These are phyloP conservation scores for Pseudocohnilembus persalinus DNA, from an alignment of 169 alveolate genomes.

Conservation along the genomic window DNA sequence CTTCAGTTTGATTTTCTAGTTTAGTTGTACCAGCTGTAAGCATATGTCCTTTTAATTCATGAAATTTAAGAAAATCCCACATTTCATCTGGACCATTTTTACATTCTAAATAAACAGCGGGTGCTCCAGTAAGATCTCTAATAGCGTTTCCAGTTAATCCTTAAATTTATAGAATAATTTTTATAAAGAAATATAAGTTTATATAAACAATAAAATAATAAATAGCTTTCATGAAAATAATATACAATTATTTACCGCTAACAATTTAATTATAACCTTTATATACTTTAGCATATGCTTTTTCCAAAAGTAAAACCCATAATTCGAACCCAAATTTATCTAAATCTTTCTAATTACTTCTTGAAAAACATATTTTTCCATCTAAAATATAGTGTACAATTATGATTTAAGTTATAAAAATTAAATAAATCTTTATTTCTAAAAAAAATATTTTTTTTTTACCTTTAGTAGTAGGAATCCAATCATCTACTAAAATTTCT, in stretches of 20 bases:
- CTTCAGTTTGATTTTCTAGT: neutral
- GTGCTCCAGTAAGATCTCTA: neutral
- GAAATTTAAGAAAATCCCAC: neutral
- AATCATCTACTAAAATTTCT: neutral
- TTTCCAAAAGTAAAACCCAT: constrained; percentile 81
- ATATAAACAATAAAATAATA: too few relatives aligned
- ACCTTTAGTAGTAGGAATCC: neutral
- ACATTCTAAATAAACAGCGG: neutral
- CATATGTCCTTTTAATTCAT: neutral
- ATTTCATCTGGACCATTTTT: neutral
- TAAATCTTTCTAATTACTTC: neutral
- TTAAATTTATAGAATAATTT: too few relatives aligned
- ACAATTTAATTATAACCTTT: constrained; percentile 69
- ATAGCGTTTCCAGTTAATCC: neutral
- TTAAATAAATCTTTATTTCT: too few relatives aligned
- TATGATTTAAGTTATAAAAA: too few relatives aligned
- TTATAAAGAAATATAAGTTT: too few relatives aligned
- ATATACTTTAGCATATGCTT: constrained; percentile 83
- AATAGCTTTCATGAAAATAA: neutral
- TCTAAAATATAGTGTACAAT: neutral
- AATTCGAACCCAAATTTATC: constrained; percentile 56
- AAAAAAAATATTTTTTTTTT: too few relatives aligned
- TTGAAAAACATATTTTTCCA: neutral
- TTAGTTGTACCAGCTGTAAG: neutral
- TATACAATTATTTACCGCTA: constrained; percentile 52